phyloP scores from a whole-genome alignment of 2,329 filamentous ascomycete species.

The Botrytis deweyae region DNA sequence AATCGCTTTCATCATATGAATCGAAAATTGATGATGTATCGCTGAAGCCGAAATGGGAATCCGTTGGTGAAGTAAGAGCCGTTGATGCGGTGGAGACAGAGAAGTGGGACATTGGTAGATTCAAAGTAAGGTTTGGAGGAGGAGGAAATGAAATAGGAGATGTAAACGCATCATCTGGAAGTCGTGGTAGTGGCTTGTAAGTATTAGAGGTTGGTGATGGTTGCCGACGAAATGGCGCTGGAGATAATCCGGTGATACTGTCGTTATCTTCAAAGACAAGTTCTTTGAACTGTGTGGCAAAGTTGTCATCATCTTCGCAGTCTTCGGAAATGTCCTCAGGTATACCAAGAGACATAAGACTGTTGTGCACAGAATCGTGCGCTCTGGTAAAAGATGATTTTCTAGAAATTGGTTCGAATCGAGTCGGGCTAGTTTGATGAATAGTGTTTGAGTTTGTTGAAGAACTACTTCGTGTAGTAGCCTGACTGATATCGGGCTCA shows the following conservation, averaged over 20 bases:
- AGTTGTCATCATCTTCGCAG: conserved; percentile 60
- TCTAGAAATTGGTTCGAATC: conserved; percentile 23
- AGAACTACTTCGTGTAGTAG: conserved; percentile 23
- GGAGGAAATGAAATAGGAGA: conserved; percentile 26
- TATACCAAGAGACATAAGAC: conserved; percentile 39
- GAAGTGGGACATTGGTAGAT: conserved; percentile 37
- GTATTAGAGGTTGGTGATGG: conserved; percentile 22
- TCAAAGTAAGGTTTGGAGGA: conserved; percentile 27
- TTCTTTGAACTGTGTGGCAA: conserved; percentile 46
- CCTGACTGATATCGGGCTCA: neutral
- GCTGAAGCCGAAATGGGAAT: conserved; percentile 33
- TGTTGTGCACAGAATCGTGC: neutral
- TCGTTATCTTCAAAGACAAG: conserved; percentile 28
- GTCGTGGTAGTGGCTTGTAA: conserved; percentile 36
- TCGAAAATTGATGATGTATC: conserved; percentile 29
- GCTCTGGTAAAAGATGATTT: conserved; percentile 26
- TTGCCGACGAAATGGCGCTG: conserved; percentile 30
- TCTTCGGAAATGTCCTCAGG: conserved; percentile 51
- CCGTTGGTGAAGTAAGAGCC: conserved; percentile 31
- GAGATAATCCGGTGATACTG: conserved; percentile 34
- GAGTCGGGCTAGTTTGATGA: neutral
- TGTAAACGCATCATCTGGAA: conserved; percentile 29
- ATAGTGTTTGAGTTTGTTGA: conserved; percentile 5
- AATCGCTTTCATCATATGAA: conserved; percentile 31
- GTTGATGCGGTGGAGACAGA: conserved; percentile 37